Percentiles rank a stretch among this genome's conserved stretches.
Evolutionary conservation across 1,284 basidiomycete species (phyloP).

Genomic region (Melampsora larici-populina): DNA sequence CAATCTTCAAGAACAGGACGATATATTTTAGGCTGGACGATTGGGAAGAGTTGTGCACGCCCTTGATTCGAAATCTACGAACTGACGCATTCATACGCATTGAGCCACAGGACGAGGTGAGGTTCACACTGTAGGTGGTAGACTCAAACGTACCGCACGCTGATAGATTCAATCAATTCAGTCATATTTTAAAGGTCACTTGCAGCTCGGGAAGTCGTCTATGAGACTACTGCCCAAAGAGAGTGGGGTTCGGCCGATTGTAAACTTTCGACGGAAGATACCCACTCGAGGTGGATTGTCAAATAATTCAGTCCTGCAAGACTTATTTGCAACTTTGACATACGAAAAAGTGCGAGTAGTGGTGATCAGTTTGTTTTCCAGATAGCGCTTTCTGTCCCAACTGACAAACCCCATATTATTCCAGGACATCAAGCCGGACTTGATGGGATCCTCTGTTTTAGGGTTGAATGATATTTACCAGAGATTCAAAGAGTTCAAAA

Average conservation of each 20-base stretch:
- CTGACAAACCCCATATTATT: not conserved
- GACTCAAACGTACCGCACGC: constrained; percentile 48
- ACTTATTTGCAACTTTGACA: constrained; percentile 75
- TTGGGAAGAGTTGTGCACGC: constrained; percentile 78
- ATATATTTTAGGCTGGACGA: constrained; percentile 93
- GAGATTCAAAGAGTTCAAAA: constrained; percentile 71
- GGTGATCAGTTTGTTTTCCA: not conserved
- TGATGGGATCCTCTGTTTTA: constrained; percentile 74
- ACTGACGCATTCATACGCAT: constrained; percentile 61
- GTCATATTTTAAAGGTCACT: constrained; percentile 47
- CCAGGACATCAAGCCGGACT: constrained; percentile 64
- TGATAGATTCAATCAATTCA: not conserved
- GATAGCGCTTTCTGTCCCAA: not conserved
- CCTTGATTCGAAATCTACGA: constrained; percentile 74
- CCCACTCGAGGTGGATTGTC: constrained; percentile 57
- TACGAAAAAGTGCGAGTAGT: constrained; percentile 68
- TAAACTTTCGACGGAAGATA: constrained; percentile 74
- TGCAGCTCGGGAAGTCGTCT: constrained; percentile 72
- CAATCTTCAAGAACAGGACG: constrained; percentile 76
- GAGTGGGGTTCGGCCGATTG: constrained; percentile 87
- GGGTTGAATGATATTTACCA: constrained; percentile 77
- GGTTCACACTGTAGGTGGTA: constrained; percentile 50
- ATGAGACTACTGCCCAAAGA: constrained; percentile 90
- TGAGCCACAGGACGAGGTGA: constrained; percentile 57
- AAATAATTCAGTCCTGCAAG: constrained; percentile 80